Conservation (phyloP, 2,329 filamentous ascomycete species). For the Albifimbria verrucaria region DNA sequence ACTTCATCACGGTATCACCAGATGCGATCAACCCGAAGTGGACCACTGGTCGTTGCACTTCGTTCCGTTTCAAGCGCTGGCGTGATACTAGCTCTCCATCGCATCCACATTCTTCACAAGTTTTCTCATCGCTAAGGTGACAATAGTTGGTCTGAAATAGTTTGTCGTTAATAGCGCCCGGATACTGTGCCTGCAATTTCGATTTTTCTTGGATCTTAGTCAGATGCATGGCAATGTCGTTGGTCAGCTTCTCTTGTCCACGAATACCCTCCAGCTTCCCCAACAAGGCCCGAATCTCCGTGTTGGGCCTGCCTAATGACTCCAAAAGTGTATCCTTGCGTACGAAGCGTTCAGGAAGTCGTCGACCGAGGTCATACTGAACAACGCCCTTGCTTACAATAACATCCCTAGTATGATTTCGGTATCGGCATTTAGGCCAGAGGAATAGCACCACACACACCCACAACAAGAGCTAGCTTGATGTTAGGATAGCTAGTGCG, state of each 20-base stretch:
- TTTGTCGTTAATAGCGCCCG: background rate
- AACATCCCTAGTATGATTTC: slow-evolving; percentile 2
- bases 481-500: slow-evolving; percentile 15
- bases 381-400: slow-evolving; percentile 14
- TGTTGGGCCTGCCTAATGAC: no score
- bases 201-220: background rate
- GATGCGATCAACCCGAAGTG: slow-evolving; percentile 13
- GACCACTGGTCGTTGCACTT: background rate
- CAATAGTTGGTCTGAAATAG: slow-evolving; percentile 12
- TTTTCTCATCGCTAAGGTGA: slow-evolving; percentile 6
- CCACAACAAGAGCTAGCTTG: slow-evolving; percentile 14
- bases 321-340: no score
- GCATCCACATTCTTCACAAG: background rate
- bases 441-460: slow-evolving; percentile 16
- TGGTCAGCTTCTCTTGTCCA: slow-evolving; percentile 7
- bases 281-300: slow-evolving; percentile 15
- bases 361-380: slow-evolving; percentile 24
- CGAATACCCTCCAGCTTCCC: slow-evolving; percentile 14
- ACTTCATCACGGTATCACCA: slow-evolving; percentile 29
- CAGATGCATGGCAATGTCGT: slow-evolving; percentile 7
- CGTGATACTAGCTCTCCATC: background rate
- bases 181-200: background rate
- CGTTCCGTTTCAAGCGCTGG: background rate
- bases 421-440: background rate
- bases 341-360: no score